Base-by-base conservation (phyloP, 345 rosid species). In the Cardamine occulta region DNA sequence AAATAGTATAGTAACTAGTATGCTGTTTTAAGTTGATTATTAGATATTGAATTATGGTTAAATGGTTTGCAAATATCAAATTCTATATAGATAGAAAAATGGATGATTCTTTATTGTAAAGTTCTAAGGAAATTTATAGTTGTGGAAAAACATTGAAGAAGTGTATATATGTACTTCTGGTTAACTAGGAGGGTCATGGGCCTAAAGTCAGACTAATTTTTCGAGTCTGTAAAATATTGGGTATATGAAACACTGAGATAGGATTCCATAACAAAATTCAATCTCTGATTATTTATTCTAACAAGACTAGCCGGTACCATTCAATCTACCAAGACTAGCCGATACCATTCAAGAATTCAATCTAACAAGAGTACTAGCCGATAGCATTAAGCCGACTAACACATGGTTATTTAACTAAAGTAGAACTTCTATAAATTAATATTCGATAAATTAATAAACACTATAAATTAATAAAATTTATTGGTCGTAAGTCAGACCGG, bases 101-200 rank as follows among this genome's bases (percentile, higher is more conserved):
- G 44, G 32, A 56, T 40, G 26, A 4, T 3, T 66, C 32, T 12
- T 34, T 44, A 29, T 31, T 31, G 8, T 8, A 47, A 32, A 45
- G 17, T 48, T 59, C 12, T 5, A 71, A 47, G 29, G 49, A 60
- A 49, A 48, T 57, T 59, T 71, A 24, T 34, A 28, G 23, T 9
- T 59, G 24, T 47, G 67, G 58, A 29, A 58, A 26, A 59, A 32
- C 11, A 34, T 15, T 34, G 5, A 26, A 7, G 15, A 8, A n/a
- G 1, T 10, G 10, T 8, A 34, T 8, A 34, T 26, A 28, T 0
- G 11, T 42, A 14, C 14, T 13, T 13, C 4, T 40, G 14, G 7
- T 42, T 42, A 42, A 14, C 47, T 14, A 42, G 17, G 47, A 40
- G n/a, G 47, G 40, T 37, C 13, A 37, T 37, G 40, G 37, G 10